Percentiles rank a stretch among this genome's conserved stretches.
Conservation (phyloP, 768 basidiomycete species). For the Lentinus brumalis region DNA sequence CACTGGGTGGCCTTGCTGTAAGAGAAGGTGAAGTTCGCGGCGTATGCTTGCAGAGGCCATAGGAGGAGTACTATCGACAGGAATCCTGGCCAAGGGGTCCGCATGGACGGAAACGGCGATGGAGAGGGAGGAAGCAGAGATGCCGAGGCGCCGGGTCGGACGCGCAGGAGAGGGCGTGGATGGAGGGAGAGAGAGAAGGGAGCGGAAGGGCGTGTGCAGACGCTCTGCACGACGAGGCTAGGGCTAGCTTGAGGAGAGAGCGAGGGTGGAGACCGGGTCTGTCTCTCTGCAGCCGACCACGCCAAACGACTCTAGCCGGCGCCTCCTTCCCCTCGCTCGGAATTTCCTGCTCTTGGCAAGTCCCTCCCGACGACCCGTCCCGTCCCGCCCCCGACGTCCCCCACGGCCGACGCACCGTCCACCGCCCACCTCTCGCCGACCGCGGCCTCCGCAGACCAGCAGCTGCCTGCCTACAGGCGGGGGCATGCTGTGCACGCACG, state of each 20-base stretch:
- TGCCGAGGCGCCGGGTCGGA: background rate
- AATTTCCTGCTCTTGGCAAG: too few species aligned
- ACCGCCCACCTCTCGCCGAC: too few species aligned
- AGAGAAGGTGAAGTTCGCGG: slow-evolving; percentile 48
- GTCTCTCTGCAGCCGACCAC: too few species aligned
- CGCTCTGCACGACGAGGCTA: background rate
- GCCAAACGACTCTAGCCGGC: too few species aligned
- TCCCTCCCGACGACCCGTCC: too few species aligned
- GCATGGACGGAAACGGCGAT: slow-evolving; percentile 17
- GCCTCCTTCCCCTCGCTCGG: too few species aligned
- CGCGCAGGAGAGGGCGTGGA: background rate
- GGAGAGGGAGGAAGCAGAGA: background rate
- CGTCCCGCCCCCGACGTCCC: too few species aligned
- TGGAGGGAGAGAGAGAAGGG: background rate
- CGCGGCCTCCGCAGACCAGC: too few species aligned
- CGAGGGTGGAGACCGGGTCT: background rate
- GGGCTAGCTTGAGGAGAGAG: background rate
- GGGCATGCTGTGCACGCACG: too few species aligned
- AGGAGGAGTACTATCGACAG: slow-evolving; percentile 25
- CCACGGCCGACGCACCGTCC: too few species aligned
- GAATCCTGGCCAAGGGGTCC: slow-evolving; percentile 21
- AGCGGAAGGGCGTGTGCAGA: slow-evolving; percentile 1
- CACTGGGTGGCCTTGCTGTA: slow-evolving; percentile 59
- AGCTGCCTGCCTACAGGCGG: too few species aligned
- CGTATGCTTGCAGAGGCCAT: slow-evolving; percentile 16